Base-by-base conservation (phyloP, 305 asterid species). In the Plantago coronopus region DNA sequence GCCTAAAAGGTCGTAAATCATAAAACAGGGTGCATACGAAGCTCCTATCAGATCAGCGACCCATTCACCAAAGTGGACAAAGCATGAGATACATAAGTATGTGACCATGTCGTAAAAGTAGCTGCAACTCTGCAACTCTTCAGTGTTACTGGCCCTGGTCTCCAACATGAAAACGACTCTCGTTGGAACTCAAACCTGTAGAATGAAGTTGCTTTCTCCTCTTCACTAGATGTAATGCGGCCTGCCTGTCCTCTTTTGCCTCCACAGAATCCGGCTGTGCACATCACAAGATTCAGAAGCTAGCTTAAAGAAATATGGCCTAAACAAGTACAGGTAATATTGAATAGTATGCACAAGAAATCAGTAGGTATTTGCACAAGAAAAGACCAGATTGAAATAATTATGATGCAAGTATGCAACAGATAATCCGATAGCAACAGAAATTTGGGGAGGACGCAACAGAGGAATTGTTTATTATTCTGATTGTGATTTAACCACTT, bases 151-250 rank as follows among this genome's bases (percentile, higher is more conserved):
- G 75, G 65, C 67, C 74, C 54, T 69, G 50, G 61, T 88, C 82
- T 31, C 85, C 89, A 34, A 91, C 89, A 8, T 71, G 76, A 66
- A 82, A 91, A 18, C 95, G 95, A 51, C 64, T 72, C 62, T 72
- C 80, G 18, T 57, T 58, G 11, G 75, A 67, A 73, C 84, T 80
- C 76, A 76, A 77, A 56, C 95, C 94, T 11, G 89, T 66, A 17
- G 89, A 74, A 31, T 88, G 94, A 57, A 91, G 86, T 68, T 79
- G 95, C 61, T 83, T 91, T 67, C 95, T 73, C 82, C 76, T 82
- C 82, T 82, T 81, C 68, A 82, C 80, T 25, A 78, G 83, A 63
- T 76, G 84, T 25, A 55, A 40, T n/a, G 97, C 96, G 19, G 79
- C 73, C 72, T 70, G 74, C 72, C 90, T 77, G 66, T 90, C 97